A percentile compares a stretch with the other conserved stretches of the same genome.
Evolutionary conservation across 2,329 filamentous ascomycete genomes (phyloP).

Genomic region (Reticulascus tulasneorum): DNA sequence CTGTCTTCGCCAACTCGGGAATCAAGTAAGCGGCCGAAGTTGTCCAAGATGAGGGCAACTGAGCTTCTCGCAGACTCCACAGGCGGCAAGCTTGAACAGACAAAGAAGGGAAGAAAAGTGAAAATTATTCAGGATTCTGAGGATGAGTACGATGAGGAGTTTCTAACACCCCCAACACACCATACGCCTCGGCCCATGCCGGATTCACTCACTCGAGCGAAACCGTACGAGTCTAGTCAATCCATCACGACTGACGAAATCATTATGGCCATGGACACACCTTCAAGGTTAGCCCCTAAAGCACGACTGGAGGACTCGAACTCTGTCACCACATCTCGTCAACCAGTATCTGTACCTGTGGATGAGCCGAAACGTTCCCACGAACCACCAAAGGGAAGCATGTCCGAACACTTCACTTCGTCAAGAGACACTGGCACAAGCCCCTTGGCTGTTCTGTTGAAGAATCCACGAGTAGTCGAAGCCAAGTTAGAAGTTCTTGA

Average conservation of each 20-base stretch:
- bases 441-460: constrained; percentile 19
- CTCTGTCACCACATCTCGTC: too few species aligned
- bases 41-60: not conserved
- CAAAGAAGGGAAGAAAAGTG: constrained; percentile 10
- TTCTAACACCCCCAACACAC: constrained; percentile 35
- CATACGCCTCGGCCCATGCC: constrained; percentile 22
- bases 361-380: not conserved
- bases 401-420: too few species aligned
- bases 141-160: constrained; percentile 55
- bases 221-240: constrained; percentile 20
- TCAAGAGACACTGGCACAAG: constrained; percentile 6
- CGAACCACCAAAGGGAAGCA: too few species aligned
- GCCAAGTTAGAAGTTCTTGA: constrained; percentile 34
- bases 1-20: constrained; percentile 14
- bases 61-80: not conserved
- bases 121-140: constrained; percentile 53
- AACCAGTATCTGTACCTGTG: not conserved
- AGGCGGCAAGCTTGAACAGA: not conserved
- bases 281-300: too few species aligned
- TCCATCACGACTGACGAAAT: constrained; percentile 9
- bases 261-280: constrained; percentile 12
- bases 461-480: constrained; percentile 27
- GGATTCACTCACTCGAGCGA: constrained; percentile 2
- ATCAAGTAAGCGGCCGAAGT: constrained; percentile 10
- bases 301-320: too few species aligned